Percentiles rank a stretch among this genome's conserved stretches.
Evolutionary conservation across 129 eudicot species (phyloP).

Genomic region (Apium graveolens): DNA sequence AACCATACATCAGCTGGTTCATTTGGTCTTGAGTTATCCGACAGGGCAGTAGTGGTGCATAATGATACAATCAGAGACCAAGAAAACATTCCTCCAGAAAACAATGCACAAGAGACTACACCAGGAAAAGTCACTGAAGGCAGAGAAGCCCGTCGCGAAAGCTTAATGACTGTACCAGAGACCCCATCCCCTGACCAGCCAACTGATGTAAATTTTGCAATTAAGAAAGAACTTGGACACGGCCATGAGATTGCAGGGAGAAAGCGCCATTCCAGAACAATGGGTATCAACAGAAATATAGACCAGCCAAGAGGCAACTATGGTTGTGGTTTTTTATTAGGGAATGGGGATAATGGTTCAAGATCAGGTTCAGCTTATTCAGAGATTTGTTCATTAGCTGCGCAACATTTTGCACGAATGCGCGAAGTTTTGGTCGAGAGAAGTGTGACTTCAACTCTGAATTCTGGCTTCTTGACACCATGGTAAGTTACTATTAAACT

Average conservation of each 20-base stretch:
- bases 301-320: slow-evolving; percentile 36
- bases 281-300: slow-evolving; percentile 35
- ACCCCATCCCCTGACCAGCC: slow-evolving; percentile 90
- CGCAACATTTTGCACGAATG: slow-evolving; percentile 80
- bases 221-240: slow-evolving; percentile 68
- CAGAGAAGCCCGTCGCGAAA: slow-evolving; percentile 48
- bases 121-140: slow-evolving; percentile 60
- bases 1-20: slow-evolving; percentile 40
- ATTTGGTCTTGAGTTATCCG: slow-evolving; percentile 57
- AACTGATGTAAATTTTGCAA: slow-evolving; percentile 37
- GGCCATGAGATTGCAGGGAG: slow-evolving; percentile 72
- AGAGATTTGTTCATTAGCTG: slow-evolving; percentile 75
- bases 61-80: slow-evolving; percentile 31
- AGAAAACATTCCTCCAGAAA: slow-evolving; percentile 61
- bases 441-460: slow-evolving; percentile 79
- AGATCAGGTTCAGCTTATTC: slow-evolving; percentile 63
- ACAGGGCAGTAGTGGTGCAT: slow-evolving; percentile 22
- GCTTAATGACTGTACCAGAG: slow-evolving; percentile 71
- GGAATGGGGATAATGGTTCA: slow-evolving; percentile 37
- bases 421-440: slow-evolving; percentile 85
- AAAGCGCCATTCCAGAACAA: slow-evolving; percentile 58
- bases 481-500: slow-evolving; percentile 44
- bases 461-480: slow-evolving; percentile 85
- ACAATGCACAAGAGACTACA: slow-evolving; percentile 46
- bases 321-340: slow-evolving; percentile 37